Base-by-base conservation (phyloP, 345 rosid species). In the Euphorbia pulcherrima region DNA sequence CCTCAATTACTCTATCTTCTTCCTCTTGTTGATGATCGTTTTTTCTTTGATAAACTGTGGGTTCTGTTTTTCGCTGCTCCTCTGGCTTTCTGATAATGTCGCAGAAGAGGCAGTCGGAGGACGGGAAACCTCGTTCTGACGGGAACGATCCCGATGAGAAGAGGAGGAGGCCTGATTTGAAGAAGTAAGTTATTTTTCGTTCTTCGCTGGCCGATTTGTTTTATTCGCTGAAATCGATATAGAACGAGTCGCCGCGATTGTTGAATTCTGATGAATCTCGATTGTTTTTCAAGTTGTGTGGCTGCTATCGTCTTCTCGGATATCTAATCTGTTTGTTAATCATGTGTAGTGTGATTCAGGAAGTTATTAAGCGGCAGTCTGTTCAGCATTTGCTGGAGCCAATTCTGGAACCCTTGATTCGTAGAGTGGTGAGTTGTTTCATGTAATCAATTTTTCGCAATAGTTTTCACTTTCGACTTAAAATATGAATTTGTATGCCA, bases 341-440 rank as follows among this genome's bases (percentile, higher is more conserved):
- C 26, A 28, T 79, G 51, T 79, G 37, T 76, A 94, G 99, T 84
- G 97, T 87, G 81, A 97, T 94, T 70, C 89, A 88, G 74, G 97
- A 91, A 73, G 96, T 87, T 70, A 87, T 94, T 84, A 87, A 84
- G 81, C 72, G 83, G 79, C 86, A 82, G 57, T 82, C 92, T 11
- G 83, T 89, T 68, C 85, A 88, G 73, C 85, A 81, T 71, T 75
- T 83, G 68, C 84, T 93, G 72, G 98, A 89, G 81, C 97, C 94
- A 7, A 81, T 84, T 85, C 79, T 93, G 48, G 98, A 90, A 84
- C 99, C 99, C 9, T 79, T 94, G 78, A 87, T 94, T 68, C 96
- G 99, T 44, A 85, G 86, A 76, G 99, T 94, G 96, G 99, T 94
- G 82, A 8, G 92, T 72, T 37, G 62, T 37, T 55, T 62, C 16